Evolutionary conservation across 768 basidiomycete species (phyloP).

Genomic region (Plicaturopsis crispa): DNA sequence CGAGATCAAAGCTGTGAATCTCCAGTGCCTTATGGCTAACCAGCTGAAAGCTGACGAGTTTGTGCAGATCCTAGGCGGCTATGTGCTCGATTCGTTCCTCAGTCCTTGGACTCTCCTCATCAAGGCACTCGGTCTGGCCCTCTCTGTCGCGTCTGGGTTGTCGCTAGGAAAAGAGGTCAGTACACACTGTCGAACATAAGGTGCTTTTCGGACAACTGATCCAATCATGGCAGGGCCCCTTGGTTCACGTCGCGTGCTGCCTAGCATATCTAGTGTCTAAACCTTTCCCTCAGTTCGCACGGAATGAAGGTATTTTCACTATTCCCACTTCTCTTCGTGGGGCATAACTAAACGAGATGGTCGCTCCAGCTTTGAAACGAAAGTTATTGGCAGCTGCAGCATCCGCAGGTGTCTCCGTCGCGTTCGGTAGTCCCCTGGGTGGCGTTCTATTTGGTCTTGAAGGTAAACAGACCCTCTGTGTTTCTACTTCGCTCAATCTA

Average conservation of each 20-base stretch:
- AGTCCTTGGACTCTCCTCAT: constrained; percentile 81
- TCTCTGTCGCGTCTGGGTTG: constrained; percentile 80
- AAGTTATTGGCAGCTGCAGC: constrained; percentile 79
- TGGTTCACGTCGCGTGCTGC: constrained; percentile 82
- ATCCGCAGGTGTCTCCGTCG: constrained; percentile 81
- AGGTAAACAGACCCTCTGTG: too few relatives aligned
- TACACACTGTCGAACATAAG: constrained; percentile 9
- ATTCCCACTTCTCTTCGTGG: not conserved
- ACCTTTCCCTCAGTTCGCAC: constrained; percentile 61
- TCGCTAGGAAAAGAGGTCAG: constrained; percentile 79
- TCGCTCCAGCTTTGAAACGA: constrained; percentile 58
- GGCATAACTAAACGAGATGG: not conserved
- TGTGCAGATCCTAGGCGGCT: constrained; percentile 67
- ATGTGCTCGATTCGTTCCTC: constrained; percentile 84
- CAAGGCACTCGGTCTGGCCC: constrained; percentile 75
- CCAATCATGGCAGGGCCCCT: constrained; percentile 47
- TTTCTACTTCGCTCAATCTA: not conserved
- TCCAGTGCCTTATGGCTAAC: not conserved
- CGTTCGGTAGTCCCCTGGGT: constrained; percentile 82
- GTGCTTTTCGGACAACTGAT: constrained; percentile 1
- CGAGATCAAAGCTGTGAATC: constrained; percentile 67
- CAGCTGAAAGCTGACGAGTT: not conserved
- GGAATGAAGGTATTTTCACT: constrained; percentile 71
- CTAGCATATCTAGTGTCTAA: constrained; percentile 65
- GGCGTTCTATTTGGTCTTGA: constrained; percentile 84